Base-by-base conservation (phyloP, 2,329 filamentous ascomycete genomes). In the Ophiobolus disseminans region DNA sequence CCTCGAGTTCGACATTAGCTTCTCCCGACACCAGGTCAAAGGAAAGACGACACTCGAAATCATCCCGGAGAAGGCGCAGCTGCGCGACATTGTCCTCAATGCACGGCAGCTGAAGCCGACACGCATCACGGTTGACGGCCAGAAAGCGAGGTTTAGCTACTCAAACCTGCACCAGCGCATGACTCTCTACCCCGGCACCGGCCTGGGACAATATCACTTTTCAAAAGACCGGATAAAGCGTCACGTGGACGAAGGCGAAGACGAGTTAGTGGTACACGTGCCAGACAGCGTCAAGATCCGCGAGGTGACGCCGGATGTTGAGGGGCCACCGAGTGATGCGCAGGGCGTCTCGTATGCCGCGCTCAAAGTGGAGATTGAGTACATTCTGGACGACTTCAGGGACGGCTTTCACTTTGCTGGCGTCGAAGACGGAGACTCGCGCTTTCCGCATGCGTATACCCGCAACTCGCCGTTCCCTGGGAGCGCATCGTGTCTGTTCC, bases 361-460 rank as follows among this genome's bases (percentile, higher is more conserved):
- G n/a, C 66, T 90, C 39, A 82, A 77, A 38, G 69, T 90, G 35
- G 80, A 82, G 37, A 88, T 97, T 47, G 89, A 94, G 25, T 99
- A 96, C 66, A 78, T 81, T 17, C 84, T 90, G 25, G 85, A 84
- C 40, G 84, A 85, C 60, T 87, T 92, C 40, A 83, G 90, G 36
- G 94, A 99, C 70, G 93, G 91, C 17, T 73, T 97, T 48, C 92
- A 97, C 52, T 99, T 97, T 73, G 90, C 95, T 13, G 92, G 94
- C 3, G 83, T 94, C 28, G 86, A 91, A 35, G 86, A 87, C 47
- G 84, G 86, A 40, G 93, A 97, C 69, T 80, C 80, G 46, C 84
- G 92, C 53, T 99, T 92, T 70, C 91, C 94, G 0, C 93, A 99
- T 75, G 86, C 90, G 39, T 99, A 96, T 72, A 96, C 93, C 0